phyloP scores from a whole-genome alignment of 2,329 filamentous ascomycete species.

The Ascomycota sp. region DNA sequence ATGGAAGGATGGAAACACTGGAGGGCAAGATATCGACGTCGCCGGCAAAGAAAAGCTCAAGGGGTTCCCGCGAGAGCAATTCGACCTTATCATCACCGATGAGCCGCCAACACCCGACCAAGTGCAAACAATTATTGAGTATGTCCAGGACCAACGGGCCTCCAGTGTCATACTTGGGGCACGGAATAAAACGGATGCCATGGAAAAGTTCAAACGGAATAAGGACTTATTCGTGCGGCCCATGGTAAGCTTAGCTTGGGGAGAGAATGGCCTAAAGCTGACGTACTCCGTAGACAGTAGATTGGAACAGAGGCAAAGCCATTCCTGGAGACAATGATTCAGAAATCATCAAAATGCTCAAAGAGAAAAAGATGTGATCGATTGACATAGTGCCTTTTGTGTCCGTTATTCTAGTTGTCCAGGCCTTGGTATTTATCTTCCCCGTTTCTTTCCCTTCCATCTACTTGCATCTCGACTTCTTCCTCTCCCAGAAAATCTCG shows the following conservation, averaged over 20 bases:
- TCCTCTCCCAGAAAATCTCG: too few species aligned
- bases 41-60: slow-evolving; percentile 22
- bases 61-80: slow-evolving; percentile 34
- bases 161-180: slow-evolving; percentile 49
- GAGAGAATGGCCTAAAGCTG: background rate
- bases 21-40: slow-evolving; percentile 9
- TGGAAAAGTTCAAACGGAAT: slow-evolving; percentile 55
- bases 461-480: too few species aligned
- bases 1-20: too few species aligned
- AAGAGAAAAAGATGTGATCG: slow-evolving; percentile 21
- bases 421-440: too few species aligned
- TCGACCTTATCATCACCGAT: slow-evolving; percentile 72
- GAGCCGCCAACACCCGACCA: slow-evolving; percentile 61
- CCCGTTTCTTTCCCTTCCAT: too few species aligned
- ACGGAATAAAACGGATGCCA: slow-evolving; percentile 47
- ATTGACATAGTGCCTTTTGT: background rate
- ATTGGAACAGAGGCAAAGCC: slow-evolving; percentile 81
- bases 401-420: too few species aligned
- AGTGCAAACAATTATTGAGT: slow-evolving; percentile 63
- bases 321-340: slow-evolving; percentile 62
- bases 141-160: slow-evolving; percentile 43
- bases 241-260: slow-evolving; percentile 33
- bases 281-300: slow-evolving; percentile 33
- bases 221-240: slow-evolving; percentile 48
- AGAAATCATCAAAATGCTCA: slow-evolving; percentile 65